These are phyloP conservation scores for Trichoderma asperelloides DNA, from an alignment of 495 filamentous ascomycete genomes.

Conservation along the genomic window DNA sequence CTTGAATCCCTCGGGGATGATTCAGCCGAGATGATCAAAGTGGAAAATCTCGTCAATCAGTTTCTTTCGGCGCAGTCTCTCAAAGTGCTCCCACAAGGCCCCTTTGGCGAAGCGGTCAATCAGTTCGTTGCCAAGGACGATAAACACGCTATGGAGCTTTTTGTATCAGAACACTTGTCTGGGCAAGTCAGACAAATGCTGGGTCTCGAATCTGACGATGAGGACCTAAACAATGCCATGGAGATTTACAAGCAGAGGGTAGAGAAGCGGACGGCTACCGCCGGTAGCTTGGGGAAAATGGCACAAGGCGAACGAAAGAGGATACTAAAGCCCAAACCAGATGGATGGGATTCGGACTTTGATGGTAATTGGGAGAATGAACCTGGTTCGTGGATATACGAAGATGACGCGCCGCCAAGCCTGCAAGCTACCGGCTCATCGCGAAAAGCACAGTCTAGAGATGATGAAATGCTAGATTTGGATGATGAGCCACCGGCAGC, in stretches of 20 bases:
- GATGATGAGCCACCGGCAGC: conserved; percentile 18
- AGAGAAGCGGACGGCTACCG: conserved; percentile 59
- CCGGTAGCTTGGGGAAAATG: conserved; percentile 33
- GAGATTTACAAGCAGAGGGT: conserved; percentile 58
- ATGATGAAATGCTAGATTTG: conserved; percentile 30
- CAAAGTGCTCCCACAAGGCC: conserved; percentile 82
- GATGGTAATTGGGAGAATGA: conserved; percentile 81
- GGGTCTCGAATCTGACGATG: conserved; percentile 58
- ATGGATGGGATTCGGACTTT: conserved; percentile 75
- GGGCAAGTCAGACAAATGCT: conserved; percentile 70
- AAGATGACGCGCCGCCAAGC: conserved; percentile 25
- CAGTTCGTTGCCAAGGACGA: conserved; percentile 96
- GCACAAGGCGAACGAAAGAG: conserved; percentile 46
- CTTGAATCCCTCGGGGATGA: conserved; percentile 43
- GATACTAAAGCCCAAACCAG: conserved; percentile 65
- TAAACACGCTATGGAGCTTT: conserved; percentile 82
- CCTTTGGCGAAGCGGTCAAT: conserved; percentile 84
- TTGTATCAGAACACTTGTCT: conserved; percentile 71
- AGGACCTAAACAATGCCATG: conserved; percentile 62
- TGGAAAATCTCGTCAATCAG: conserved; percentile 79
- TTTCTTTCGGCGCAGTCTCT: conserved; percentile 76
- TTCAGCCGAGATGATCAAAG: conserved; percentile 63
- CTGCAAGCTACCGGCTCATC: conserved; percentile 8
- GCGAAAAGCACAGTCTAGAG: conserved; percentile 27
- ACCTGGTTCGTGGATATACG: conserved; percentile 53